Evolutionary conservation across 805 yeast species (phyloP).

Genomic region (Candida pseudoglaebosa): DNA sequence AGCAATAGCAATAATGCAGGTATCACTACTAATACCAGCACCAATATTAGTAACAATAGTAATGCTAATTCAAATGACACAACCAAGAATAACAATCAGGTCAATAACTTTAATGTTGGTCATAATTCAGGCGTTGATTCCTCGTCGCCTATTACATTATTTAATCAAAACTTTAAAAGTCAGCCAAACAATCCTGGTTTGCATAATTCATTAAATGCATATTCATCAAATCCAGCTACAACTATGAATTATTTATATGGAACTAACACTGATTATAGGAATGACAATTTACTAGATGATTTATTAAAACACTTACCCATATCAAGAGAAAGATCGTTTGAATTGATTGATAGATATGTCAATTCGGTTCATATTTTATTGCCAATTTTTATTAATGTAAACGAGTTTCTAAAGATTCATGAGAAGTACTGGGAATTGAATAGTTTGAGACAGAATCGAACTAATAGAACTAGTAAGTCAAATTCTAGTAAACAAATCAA

Average conservation of each 20-base stretch:
- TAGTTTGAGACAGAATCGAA: not conserved
- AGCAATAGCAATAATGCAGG: conserved; percentile 1
- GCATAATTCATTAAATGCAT: conserved; percentile 25
- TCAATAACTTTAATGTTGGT: not conserved
- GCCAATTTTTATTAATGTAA: conserved; percentile 46
- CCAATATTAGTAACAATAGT: not conserved
- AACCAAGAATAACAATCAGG: not conserved
- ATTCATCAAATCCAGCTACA: conserved; percentile 30
- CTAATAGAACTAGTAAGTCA: conserved; percentile 2
- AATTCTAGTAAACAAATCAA: conserved; percentile 2
- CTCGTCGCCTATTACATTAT: not conserved
- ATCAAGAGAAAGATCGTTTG: conserved; percentile 41
- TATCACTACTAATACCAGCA: conserved; percentile 1
- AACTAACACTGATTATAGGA: conserved; percentile 36
- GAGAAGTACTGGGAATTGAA: conserved; percentile 44
- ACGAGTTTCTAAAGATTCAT: conserved; percentile 42
- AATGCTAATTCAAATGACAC: conserved; percentile 1
- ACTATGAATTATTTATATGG: conserved; percentile 34
- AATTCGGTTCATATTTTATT: conserved; percentile 54
- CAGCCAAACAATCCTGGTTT: conserved; percentile 20
- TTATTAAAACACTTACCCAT: conserved; percentile 43
- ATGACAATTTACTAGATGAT: conserved; percentile 30
- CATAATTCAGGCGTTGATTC: conserved; percentile 3
- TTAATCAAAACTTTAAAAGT: not conserved
- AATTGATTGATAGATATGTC: conserved; percentile 44